Evolutionary conservation across 441 rosid species (phyloP), one percentile per base, ranked within the genome.

Genomic region (Adansonia rubrostipa): DNA sequence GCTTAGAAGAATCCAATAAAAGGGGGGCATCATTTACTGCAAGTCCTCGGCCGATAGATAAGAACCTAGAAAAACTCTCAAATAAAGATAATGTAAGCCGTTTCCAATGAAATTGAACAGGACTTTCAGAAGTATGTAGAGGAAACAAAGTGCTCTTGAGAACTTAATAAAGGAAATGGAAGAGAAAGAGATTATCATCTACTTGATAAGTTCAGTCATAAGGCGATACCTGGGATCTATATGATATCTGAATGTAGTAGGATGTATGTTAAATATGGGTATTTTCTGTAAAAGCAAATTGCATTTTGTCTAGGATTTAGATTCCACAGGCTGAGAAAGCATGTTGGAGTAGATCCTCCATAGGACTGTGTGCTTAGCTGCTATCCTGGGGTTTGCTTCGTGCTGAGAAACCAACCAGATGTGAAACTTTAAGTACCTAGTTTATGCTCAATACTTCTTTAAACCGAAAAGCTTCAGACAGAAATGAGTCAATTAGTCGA

Each of bases 71-170:
- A 60, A 15, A 62, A 75, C 57, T 56, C 45, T 44, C 33, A 28
- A 73, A 4, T 36, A 36, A 36, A 5, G 57, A 64, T 36, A 13
- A 20, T 36, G 51, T 70, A 73, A 13, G 65, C 75, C 3, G 3
- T 44, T 61, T 72, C 78, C 54, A 56, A 60, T n/a, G 57, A 60
- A 20, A 45, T 66, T 5, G 62, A 80, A 47, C 6, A 36, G 47
- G 5, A 22, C 20, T 17, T 56, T 3, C 62, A 68, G 75, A 24
- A 74, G 22, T 48, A 57, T 58, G 53, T 2, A 24, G 40, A 60
- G 28, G 36, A 72, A 19, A 6, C 51, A 28, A 13, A 8, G 1
- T 73, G 54, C 17, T 54, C 60, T 81, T 42, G 71, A 24, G 36
- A 53, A 70, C 36, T 15, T 63, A 19, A 68, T n/a, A 15, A 40